Evolutionary conservation across 805 yeast genomes (phyloP), one percentile per base, ranked within the genome.

Genomic region (Metschnikowia colocasiae): DNA sequence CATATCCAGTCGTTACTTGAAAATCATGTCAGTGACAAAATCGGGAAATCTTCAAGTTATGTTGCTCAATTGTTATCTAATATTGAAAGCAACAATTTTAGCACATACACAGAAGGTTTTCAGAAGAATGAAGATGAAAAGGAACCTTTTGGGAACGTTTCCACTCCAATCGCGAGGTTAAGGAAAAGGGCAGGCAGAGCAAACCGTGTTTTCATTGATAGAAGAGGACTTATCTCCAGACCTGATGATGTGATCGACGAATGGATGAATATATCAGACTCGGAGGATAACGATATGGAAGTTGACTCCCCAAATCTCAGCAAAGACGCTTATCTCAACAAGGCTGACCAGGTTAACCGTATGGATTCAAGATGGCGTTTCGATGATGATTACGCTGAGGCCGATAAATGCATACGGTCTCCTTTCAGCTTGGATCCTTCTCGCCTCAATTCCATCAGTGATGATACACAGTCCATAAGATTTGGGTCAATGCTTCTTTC

Each of bases 401-500:
- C 57, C 49, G 69, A 70, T 36, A 56, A 51, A 42, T 73, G 72
- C 5, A 48, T 62, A 12, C 52, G 59, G 40, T 74, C 70, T 35
- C 85, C 85, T 30, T 73, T 87, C 47, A 75, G 82, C 49, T 76
- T 79, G 49, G 96, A 89, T 63, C 97, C 97, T 0, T 82, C 96
- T 0, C 76, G 79, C 46, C 74, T 91, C 57, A 91, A 91, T 60
- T 85, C 85, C 53, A 88, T 91, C 35, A 80, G 89, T 12, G 84
- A 84, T 45, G 92, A 83, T 43, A 90, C 97, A 1, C 97, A 91
- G 65, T 83, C 87, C 1, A 87, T 92, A 26, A 74, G 97, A 50
- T 91, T 91, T 67, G 96, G 97, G 7, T 81, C 95, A 6, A 90
- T 90, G 97, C 67, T 92, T 27, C 73, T 90, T 35, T 81, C 94